Base-by-base conservation (phyloP, 75 land plant species). In the Cupressus sempervirens region DNA sequence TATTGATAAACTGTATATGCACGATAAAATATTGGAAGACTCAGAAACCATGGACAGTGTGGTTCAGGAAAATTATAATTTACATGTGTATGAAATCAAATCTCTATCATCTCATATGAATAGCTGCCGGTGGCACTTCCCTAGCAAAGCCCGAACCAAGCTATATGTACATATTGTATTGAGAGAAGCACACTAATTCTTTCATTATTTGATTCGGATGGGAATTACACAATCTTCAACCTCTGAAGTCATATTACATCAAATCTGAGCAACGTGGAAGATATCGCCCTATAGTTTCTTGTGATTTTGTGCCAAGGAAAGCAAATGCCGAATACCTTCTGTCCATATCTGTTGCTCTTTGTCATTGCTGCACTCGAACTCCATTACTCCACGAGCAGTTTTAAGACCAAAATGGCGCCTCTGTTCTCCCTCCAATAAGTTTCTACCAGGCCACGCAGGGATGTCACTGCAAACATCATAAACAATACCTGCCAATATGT, bases 401-500 rank as follows among this genome's bases (percentile, higher is more conserved):
- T 87, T 91, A 84, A 96, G 84, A 13, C 94, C 95, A 80, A 96
- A 96, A 88, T 96, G 95, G 14, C 93, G 88, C 40, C 96, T 86
- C 81, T 95, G 74, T 52, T 95, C 97, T 9, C 90, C 91, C 41
- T 95, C 97, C 8, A 93, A 90, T 83, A 94, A 85, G 86, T 91
- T 91, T 84, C 98, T 90, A 32, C 98, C 98, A 0, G 98, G 96
- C 98, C 97, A 95, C 3, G 97, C 91, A 34, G 91, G 91, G 76
- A 95, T 90, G 83, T 96, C 91, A 52, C 87, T 87, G 74, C 88
- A 88, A 13, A 96, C 94, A 87, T 96, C 97, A 70, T 89, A 52
- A 9, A 96, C 93, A 34, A 92, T 86, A 88, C 93, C 98, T 96
- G 91, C 68, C 89, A 53, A 82, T 52, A 82, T 54, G 54, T 82